phyloP scores from a whole-genome alignment of 805 yeast genomes.

The Maudiozyma pseudohumilis region DNA sequence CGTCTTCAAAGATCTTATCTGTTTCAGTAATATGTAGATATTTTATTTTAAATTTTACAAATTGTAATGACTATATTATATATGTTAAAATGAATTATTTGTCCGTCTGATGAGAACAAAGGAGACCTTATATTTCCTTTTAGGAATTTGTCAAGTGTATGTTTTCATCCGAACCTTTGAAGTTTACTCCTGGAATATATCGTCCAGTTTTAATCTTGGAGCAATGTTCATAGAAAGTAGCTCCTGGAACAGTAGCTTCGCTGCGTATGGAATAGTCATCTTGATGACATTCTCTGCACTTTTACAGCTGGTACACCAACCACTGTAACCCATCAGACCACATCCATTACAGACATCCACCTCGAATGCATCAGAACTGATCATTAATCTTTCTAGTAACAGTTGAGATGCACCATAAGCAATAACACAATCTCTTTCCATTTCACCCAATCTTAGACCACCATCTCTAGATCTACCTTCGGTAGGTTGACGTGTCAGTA shows the following conservation, averaged over 20 bases:
- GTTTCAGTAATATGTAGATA: too few species aligned
- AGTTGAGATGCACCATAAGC: conserved; percentile 98
- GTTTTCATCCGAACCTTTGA: not conserved
- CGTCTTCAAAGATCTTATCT: too few species aligned
- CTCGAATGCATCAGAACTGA: conserved; percentile 95
- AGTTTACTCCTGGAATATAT: conserved; percentile 49
- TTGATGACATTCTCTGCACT: conserved; percentile 75
- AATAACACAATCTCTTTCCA: conserved; percentile 99
- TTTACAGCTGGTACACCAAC: conserved; percentile 97
- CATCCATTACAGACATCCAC: conserved; percentile 90
- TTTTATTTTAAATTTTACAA: too few species aligned
- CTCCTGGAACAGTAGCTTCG: conserved; percentile 93
- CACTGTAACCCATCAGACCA: conserved; percentile 94
- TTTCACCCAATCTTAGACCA: conserved; percentile 96
- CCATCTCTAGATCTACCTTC: conserved; percentile 99
- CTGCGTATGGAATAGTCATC: conserved; percentile 99
- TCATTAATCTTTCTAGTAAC: conserved; percentile 86
- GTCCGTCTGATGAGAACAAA: too few species aligned
- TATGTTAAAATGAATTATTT: not conserved
- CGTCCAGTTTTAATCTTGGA: conserved; percentile 83
- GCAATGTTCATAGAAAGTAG: conserved; percentile 98
- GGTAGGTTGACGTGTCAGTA: conserved; percentile 93
- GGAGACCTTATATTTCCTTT: too few species aligned
- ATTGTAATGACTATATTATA: not conserved
- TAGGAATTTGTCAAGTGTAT: not conserved